Base-by-base conservation (phyloP, 768 basidiomycete species). In the Podaxis sp. region DNA sequence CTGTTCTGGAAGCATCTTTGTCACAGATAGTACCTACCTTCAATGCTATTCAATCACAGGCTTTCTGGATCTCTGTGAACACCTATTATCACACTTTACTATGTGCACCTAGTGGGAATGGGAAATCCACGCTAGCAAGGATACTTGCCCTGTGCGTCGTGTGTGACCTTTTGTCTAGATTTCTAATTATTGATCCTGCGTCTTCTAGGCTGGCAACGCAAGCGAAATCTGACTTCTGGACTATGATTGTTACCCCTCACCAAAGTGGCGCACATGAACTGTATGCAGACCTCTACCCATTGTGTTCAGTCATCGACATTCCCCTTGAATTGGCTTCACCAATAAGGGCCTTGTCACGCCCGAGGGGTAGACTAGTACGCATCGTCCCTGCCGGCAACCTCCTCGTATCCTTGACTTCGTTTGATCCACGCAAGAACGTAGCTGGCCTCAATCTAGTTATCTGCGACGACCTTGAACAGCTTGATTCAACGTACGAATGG, bases 11-110 rank as follows among this genome's bases (percentile, higher is more conserved):
- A 66, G 73, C 77, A 20, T 63, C 80, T 1, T 82, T 89, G 66
- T 72, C 79, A 13, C 69, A 74, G 2, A 79, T 75, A 49, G 65
- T 89, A 28, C 78, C 76, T 24, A 80, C 82, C 33, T 81, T 99
- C 71, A 97, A 95, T 68, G 85, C 87, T 1, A 86, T 97, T 1
- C 97, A 99, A 71, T 93, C 91, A 0, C 96, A 99, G 66, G 78
- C 84, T 6, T 92, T 91, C 72, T 99, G 96, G 93, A 85, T 87
- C 44, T 67, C 91, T 15, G 76, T 88, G 56, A 85, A 88, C 69
- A 89, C 92, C 2, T 77, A 80, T 44, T 72, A 78, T 37, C 91
- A 95, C 70, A 73, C 86, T 2, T 74, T 98, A 33, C 66, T 97
- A 11, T 90, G 88, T 67, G 91, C 88, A 0, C 95, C 96, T 1